Evolutionary conservation across 176 grass and related monocot species (phyloP).

Genomic region (Chrysopogon serrulatus): DNA sequence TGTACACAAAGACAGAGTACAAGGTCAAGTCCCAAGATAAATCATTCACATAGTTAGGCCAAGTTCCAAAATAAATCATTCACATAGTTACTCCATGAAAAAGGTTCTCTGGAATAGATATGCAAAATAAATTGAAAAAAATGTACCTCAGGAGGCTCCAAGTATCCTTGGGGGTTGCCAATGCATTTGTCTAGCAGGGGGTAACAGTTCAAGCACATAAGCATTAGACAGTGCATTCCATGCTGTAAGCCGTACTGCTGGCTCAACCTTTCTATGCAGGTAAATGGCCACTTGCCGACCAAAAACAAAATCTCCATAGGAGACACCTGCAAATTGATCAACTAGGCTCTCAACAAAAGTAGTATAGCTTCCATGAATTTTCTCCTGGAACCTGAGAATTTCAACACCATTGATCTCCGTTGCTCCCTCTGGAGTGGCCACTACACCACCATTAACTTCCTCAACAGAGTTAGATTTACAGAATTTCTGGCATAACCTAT

Average conservation of each 20-base stretch:
- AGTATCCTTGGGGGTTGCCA: constrained; percentile 58
- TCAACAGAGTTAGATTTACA: background rate
- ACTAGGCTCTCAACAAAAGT: constrained; percentile 79
- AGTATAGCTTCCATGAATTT: constrained; percentile 82
- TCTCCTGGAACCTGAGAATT: constrained; percentile 74
- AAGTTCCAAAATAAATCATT: constrained; percentile 1
- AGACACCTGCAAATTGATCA: constrained; percentile 81
- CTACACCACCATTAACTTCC: constrained; percentile 11
- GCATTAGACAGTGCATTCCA: constrained; percentile 76
- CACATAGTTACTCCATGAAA: background rate
- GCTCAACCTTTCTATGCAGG: constrained; percentile 70
- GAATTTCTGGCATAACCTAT: constrained; percentile 27
- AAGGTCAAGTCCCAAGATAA: background rate
- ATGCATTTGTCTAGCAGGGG: constrained; percentile 73
- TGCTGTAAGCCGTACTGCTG: constrained; percentile 48
- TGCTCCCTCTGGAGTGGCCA: background rate
- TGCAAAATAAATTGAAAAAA: constrained; percentile 28
- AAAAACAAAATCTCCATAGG: constrained; percentile 78
- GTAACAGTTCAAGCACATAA: constrained; percentile 75
- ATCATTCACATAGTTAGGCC: constrained; percentile 6
- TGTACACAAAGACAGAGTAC: background rate
- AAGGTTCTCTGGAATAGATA: background rate
- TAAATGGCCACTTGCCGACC: constrained; percentile 90
- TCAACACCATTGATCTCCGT: constrained; percentile 12
- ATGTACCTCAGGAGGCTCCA: constrained; percentile 83